These are phyloP conservation scores for Hanseniaspora jakobsenii DNA, from an alignment of 805 yeast species.

Conservation along the genomic window DNA sequence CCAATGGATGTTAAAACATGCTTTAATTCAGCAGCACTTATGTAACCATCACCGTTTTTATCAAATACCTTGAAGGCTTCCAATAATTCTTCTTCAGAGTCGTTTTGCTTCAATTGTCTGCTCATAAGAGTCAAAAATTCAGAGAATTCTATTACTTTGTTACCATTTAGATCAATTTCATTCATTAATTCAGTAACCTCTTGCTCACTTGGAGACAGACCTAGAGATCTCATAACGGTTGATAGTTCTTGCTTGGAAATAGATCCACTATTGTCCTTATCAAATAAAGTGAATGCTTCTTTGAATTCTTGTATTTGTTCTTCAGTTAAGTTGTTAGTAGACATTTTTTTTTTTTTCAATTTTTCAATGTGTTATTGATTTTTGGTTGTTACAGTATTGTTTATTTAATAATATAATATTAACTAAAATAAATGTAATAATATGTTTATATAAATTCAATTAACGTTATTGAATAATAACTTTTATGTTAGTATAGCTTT, in stretches of 20 bases:
- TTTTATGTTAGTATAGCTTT: too few relatives aligned
- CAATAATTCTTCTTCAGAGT: constrained; percentile 89
- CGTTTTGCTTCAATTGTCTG: constrained; percentile 89
- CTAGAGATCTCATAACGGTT: constrained; percentile 97
- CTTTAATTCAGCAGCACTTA: constrained; percentile 90
- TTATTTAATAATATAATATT: too few relatives aligned
- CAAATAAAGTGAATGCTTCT: constrained; percentile 95
- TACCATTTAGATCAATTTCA: constrained; percentile 92
- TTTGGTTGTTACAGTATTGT: too few relatives aligned
- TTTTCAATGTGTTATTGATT: too few relatives aligned
- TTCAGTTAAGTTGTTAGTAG: constrained; percentile 60
- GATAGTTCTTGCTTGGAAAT: constrained; percentile 93
- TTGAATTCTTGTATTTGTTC: constrained; percentile 94
- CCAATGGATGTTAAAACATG: constrained; percentile 97
- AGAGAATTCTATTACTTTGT: constrained; percentile 74
- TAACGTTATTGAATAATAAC: too few relatives aligned
- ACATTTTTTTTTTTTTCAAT: too few relatives aligned
- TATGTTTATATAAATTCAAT: too few relatives aligned
- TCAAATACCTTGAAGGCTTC: constrained; percentile 98
- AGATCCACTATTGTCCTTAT: constrained; percentile 92
- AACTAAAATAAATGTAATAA: too few relatives aligned
- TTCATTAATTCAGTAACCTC: constrained; percentile 94
- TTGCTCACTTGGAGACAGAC: constrained; percentile 91
- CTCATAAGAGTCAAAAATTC: constrained; percentile 81
- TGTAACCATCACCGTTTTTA: constrained; percentile 91